These are phyloP conservation scores for Mediolabrus comicus DNA, from an alignment of 108 stramenopile species.

Conservation along the genomic window DNA sequence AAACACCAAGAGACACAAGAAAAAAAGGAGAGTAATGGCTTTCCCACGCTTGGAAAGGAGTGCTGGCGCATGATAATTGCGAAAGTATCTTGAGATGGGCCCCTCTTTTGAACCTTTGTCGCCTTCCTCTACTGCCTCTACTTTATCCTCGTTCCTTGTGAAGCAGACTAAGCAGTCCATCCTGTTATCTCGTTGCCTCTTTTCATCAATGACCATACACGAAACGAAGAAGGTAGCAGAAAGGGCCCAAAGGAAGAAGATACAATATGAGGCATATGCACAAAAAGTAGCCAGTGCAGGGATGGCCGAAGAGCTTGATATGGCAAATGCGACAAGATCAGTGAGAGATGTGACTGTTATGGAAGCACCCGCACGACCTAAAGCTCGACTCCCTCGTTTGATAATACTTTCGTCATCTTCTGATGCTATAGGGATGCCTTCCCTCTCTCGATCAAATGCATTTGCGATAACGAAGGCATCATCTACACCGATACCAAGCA, in stretches of 20 bases:
- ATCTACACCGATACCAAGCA: slow-evolving; percentile 87
- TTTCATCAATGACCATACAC: slow-evolving; percentile 67
- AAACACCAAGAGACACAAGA: slow-evolving; percentile 49
- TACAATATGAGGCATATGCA: slow-evolving; percentile 66
- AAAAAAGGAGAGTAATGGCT: slow-evolving; percentile 29
- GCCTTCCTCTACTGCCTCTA: too few relatives aligned
- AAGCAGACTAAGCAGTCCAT: slow-evolving; percentile 65
- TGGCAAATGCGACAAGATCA: slow-evolving; percentile 79
- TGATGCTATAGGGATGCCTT: slow-evolving; percentile 28
- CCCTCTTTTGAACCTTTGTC: slow-evolving; percentile 43
- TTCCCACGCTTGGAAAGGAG: slow-evolving; percentile 54
- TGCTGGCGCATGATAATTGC: slow-evolving; percentile 57
- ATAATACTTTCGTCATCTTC: slow-evolving; percentile 49
- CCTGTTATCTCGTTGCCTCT: slow-evolving; percentile 76
- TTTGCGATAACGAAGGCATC: slow-evolving; percentile 87
- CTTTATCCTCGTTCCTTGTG: slow-evolving; percentile 47
- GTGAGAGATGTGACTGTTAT: slow-evolving; percentile 77
- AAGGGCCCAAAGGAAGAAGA: slow-evolving; percentile 73
- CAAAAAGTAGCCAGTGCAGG: slow-evolving; percentile 81
- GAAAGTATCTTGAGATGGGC: slow-evolving; percentile 51
- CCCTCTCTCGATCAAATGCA: slow-evolving; percentile 65
- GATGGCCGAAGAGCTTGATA: slow-evolving; percentile 59
- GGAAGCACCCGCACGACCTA: slow-evolving; percentile 61
- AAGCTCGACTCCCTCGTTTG: slow-evolving; percentile 42
- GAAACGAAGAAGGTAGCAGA: slow-evolving; percentile 70